Conservation (phyloP, 768 basidiomycete species). For the Tylopilus sp. region DNA sequence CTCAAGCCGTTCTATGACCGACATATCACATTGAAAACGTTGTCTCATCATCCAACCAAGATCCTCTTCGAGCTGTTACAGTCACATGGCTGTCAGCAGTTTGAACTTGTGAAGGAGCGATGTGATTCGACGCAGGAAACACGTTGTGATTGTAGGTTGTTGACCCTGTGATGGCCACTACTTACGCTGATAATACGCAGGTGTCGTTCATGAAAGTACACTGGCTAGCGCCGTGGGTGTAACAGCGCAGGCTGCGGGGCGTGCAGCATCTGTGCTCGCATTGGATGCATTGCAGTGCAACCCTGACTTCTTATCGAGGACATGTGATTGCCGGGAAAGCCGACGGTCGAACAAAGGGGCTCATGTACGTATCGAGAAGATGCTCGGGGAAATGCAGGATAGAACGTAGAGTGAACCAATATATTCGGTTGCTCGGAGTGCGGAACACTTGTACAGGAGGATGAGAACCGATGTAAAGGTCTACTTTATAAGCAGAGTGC, state of each 20-base stretch:
- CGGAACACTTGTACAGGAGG: slow-evolving; percentile 6
- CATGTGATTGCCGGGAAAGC: slow-evolving; percentile 60
- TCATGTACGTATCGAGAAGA: slow-evolving; percentile 36
- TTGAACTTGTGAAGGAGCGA: slow-evolving; percentile 56
- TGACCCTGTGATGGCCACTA: slow-evolving; percentile 6
- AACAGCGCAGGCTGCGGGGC: slow-evolving; percentile 52
- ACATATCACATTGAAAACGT: slow-evolving; percentile 67
- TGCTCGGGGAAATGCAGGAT: slow-evolving; percentile 25
- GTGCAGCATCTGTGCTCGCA: slow-evolving; percentile 60
- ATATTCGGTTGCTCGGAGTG: not conserved
- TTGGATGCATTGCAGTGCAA: slow-evolving; percentile 68
- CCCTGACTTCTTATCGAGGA: slow-evolving; percentile 54
- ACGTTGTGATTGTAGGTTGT: slow-evolving; percentile 50
- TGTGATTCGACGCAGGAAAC: slow-evolving; percentile 32
- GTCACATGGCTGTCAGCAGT: slow-evolving; percentile 64
- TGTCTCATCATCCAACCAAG: slow-evolving; percentile 77
- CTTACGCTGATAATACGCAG: slow-evolving; percentile 37
- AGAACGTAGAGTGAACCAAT: slow-evolving; percentile 12
- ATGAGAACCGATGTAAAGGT: not conserved
- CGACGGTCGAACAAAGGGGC: slow-evolving; percentile 35
- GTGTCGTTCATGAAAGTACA: slow-evolving; percentile 62
- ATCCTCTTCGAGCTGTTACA: slow-evolving; percentile 71
- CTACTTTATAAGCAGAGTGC: slow-evolving; percentile 9
- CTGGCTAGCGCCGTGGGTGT: slow-evolving; percentile 56
- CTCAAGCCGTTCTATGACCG: slow-evolving; percentile 77